Base-by-base conservation (phyloP, 2,329 filamentous ascomycete species). In the Venturia asperata region DNA sequence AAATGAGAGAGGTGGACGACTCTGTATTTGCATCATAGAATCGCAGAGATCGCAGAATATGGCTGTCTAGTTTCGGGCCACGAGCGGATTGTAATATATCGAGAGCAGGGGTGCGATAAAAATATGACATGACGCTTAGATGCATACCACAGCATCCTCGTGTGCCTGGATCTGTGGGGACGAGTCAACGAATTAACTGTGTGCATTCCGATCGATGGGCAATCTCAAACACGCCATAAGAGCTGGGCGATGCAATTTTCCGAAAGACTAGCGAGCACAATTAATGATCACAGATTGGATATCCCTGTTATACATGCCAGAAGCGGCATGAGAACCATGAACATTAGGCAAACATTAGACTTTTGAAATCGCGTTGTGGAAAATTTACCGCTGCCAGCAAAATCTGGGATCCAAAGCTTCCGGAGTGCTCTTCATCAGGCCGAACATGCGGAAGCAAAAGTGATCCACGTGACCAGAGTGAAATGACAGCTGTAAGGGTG, bases 261-360 rank as follows among this genome's bases (percentile, higher is more conserved):
- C 30, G 27, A 37, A n/a, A 34, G 19, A 34, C 49, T 34, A 24
- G 27, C 27, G 24, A 58, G 52, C 52, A 37, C 52, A 58, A 58
- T 58, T 58, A 58, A 58, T 58, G 52, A n/a, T 37, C 13, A 58
- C 30, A 58, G 27, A 37, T 37, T 58, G 30, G 30, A 4, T 7
- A 58, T 21, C 52, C 52, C 30, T 58, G 52, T 34, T 62, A 62
- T 62, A 62, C 27, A 42, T 17, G 60, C 60, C 27, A 24, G 60
- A 27, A 62, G 27, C n/a, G n/a, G 43, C 9, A 42, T 43, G 39
- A 34, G 2, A 43, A 19, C 39, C 34, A 43, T 19, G 39, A n/a
- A 17, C 13, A 58, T 21, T 11, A 15, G 10, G n/a, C n/a, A 15
- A 3, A 41, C 9, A 41, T 41, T 15, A 41, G 39, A 15, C 39